phyloP scores from a whole-genome alignment of 345 rosid species.

The Eucalyptus tenuipes region DNA sequence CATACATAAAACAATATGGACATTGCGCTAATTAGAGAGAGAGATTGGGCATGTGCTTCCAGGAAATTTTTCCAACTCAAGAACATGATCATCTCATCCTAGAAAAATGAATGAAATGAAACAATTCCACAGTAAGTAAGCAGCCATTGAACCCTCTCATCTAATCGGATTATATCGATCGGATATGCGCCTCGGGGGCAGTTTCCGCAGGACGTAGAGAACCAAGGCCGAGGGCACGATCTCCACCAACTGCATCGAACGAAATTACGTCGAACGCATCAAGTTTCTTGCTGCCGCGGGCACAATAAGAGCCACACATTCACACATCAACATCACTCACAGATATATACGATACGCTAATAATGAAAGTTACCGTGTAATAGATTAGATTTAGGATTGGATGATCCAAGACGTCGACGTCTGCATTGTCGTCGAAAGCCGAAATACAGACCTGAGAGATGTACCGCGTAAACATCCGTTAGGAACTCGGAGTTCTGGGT shows the following conservation, averaged over 20 bases:
- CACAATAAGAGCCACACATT: not conserved
- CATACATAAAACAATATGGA: not conserved
- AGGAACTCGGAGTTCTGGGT: not conserved
- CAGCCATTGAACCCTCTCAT: not conserved
- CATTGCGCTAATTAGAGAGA: fast-evolving
- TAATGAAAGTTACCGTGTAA: conserved; percentile 34
- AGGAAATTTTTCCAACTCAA: not conserved
- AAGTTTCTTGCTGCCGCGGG: not conserved
- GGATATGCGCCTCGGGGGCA: conserved; percentile 66
- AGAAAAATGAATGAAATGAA: not conserved
- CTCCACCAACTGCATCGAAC: conserved; percentile 50
- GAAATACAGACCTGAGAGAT: conserved; percentile 15
- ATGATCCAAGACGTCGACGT: conserved; percentile 54
- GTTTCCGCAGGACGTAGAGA: conserved; percentile 61
- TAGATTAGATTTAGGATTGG: conserved; percentile 54
- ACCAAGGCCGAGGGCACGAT: conserved; percentile 69
- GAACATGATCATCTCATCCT: not conserved
- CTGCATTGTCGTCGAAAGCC: conserved; percentile 47
- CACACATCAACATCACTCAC: not conserved
- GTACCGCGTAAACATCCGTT: not conserved
- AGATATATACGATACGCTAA: no score
- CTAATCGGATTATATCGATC: conserved; percentile 60
- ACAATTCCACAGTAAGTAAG: not conserved
- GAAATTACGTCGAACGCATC: not conserved
- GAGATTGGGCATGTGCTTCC: not conserved